Percentiles rank a stretch among this genome's conserved stretches.
Evolutionary conservation across 768 basidiomycete species (phyloP).

Genomic region (Tricholoma hemisulphureum): DNA sequence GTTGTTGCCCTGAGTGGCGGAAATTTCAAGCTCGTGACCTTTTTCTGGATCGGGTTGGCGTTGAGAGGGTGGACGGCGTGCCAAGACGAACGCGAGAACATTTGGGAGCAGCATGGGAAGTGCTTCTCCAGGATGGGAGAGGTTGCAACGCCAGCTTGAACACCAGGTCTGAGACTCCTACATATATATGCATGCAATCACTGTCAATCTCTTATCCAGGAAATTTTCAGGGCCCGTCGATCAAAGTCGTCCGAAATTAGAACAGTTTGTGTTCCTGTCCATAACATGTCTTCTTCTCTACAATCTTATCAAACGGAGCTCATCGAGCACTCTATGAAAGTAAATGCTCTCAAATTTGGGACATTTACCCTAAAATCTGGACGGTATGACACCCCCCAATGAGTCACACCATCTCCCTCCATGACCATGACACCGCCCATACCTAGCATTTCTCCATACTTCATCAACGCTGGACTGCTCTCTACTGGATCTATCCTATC

Average conservation of each 20-base stretch:
- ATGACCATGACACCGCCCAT: neutral
- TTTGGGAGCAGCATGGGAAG: conserved; percentile 9
- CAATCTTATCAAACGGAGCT: conserved; percentile 59
- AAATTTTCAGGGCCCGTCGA: neutral
- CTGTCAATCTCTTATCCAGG: no score
- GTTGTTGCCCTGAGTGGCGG: neutral
- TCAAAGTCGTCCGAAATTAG: conserved; percentile 17
- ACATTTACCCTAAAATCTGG: conserved; percentile 94
- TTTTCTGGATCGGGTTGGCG: conserved; percentile 15
- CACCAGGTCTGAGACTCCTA: neutral
- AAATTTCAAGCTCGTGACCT: conserved; percentile 6
- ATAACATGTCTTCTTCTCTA: conserved; percentile 35
- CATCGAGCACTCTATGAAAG: conserved; percentile 64
- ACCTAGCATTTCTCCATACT: conserved; percentile 85
- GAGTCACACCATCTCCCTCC: neutral
- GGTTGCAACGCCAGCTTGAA: neutral
- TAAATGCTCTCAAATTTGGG: conserved; percentile 85
- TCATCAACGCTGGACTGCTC: conserved; percentile 92
- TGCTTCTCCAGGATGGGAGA: neutral
- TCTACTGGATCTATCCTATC: conserved; percentile 80
- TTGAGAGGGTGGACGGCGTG: conserved; percentile 1
- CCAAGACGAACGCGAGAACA: conserved; percentile 16
- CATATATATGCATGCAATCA: no score
- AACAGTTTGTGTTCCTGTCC: no score
- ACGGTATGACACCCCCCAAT: conserved; percentile 63